Base-by-base conservation (phyloP, 176 grass and related monocot genomes). In the Aegilops tauschii region DNA sequence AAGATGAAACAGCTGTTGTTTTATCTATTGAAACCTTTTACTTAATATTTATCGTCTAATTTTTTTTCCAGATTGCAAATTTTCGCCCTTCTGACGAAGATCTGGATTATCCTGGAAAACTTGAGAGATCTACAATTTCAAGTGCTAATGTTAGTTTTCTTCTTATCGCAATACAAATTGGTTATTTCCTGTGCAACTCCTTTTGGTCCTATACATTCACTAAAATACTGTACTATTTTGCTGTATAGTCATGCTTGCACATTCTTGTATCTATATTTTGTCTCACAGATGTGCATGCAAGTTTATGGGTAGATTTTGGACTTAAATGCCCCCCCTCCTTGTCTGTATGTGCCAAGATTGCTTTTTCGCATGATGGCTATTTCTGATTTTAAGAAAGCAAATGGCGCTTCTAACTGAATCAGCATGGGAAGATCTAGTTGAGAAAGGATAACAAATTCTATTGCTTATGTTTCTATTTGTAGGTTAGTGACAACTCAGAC, bases 101-200 rank as follows among this genome's bases (percentile, higher is more conserved):
- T 92, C 89, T 99, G 59, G 92, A 99, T 88, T 99, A 99, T 84
- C 97, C 97, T 65, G 93, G 89, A 85, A 99, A 96, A 79, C 90
- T 99, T 71, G 92, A 99, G 76, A 79, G 76, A 91, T 85, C 44
- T 79, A 29, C 76, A 12, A 89, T 90, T 91, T 89, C 97, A 91
- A 92, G 44, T 87, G 63, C 89, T 79, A 82, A 36, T 78, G 97
- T 99, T 79, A 93, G 94, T 89, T 86, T 87, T 66, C 69, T 88
- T 56, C 56, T 83, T 76, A 67, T 76, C 86, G 66, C 21, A 69
- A 12, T 81, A 20, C 3, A 70, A 35, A 85, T 40, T 42, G 9
- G 21, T n/a, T 80, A 13, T 36, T 87, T 83, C 20, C 85, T 80
- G 7, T 62, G 42, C 23, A 83, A 67, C 32, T 37, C 32, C 25